Percentiles rank a stretch among this genome's conserved stretches.
Evolutionary conservation across 441 rosid genomes (phyloP).

Genomic region (Cnidoscolus chayamansa): DNA sequence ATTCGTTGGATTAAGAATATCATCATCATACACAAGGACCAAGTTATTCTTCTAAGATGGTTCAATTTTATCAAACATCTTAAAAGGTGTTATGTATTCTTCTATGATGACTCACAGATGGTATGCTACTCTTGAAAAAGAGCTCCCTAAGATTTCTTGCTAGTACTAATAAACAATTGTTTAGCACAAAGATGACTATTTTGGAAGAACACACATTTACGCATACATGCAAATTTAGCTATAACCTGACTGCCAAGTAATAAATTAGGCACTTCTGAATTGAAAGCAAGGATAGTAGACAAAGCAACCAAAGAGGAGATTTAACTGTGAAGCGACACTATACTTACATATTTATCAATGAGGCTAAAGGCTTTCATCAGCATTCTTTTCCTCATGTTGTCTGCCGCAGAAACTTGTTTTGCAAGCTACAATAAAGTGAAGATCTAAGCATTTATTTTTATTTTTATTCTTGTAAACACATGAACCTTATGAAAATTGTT

Average conservation of each 20-base stretch:
- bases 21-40: neutral
- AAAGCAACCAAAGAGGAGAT: slow-evolving; percentile 16
- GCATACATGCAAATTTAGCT: neutral
- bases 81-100: neutral
- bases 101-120: neutral
- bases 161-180: neutral
- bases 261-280: neutral
- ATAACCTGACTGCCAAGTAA: neutral
- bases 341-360: slow-evolving; percentile 71
- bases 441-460: slow-evolving; percentile 22
- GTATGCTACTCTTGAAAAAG: neutral
- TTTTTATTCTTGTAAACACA: neutral
- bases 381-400: slow-evolving; percentile 57
- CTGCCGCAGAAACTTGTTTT: slow-evolving; percentile 83
- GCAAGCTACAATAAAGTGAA: slow-evolving; percentile 52
- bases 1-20: neutral
- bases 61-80: neutral
- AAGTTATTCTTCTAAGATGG: neutral
- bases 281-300: slow-evolving; percentile 6
- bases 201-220: neutral
- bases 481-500: neutral
- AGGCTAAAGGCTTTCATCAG: slow-evolving; percentile 79
- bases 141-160: neutral
- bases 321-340: slow-evolving; percentile 12
- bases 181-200: neutral